Evolutionary conservation across 2,329 filamentous ascomycete species (phyloP).

Genomic region (Aciculosporium take): DNA sequence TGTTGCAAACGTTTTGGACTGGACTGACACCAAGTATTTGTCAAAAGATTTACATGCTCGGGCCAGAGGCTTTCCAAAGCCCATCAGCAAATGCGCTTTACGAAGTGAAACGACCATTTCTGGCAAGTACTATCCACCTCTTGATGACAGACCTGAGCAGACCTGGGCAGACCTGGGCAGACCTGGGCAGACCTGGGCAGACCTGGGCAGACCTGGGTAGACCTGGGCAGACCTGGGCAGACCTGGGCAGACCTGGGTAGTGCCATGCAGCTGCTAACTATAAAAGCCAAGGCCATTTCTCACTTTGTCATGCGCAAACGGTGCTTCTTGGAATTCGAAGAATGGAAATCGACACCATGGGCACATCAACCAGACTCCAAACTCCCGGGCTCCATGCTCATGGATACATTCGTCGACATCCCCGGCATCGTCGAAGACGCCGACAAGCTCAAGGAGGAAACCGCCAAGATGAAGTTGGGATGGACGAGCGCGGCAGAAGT

Average conservation of each 20-base stretch:
- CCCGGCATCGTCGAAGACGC: constrained; percentile 5
- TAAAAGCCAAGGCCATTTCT: constrained; percentile 1
- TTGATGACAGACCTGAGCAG: too few relatives aligned
- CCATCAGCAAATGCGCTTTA: constrained; percentile 5
- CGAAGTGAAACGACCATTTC: constrained; percentile 5
- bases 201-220: too few relatives aligned
- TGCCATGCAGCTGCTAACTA: background rate
- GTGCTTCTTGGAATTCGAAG: constrained; percentile 3
- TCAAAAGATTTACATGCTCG: constrained; percentile 4
- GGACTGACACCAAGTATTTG: background rate
- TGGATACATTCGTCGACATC: constrained; percentile 7
- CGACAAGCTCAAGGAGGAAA: constrained; percentile 1
- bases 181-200: too few relatives aligned
- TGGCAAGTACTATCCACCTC: too few relatives aligned
- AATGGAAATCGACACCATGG: constrained; percentile 5
- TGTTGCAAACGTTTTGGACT: background rate
- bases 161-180: too few relatives aligned
- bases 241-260: too few relatives aligned
- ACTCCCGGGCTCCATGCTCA: constrained; percentile 5
- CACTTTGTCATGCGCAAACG: constrained; percentile 6
- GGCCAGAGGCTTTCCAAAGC: constrained; percentile 4
- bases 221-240: too few relatives aligned
- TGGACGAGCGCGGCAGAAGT: background rate
- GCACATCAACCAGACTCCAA: constrained; percentile 1
- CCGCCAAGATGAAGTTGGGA: constrained; percentile 1